Evolutionary conservation across 2,329 filamentous ascomycete species (phyloP).

Genomic region (Diaporthe longicolla): DNA sequence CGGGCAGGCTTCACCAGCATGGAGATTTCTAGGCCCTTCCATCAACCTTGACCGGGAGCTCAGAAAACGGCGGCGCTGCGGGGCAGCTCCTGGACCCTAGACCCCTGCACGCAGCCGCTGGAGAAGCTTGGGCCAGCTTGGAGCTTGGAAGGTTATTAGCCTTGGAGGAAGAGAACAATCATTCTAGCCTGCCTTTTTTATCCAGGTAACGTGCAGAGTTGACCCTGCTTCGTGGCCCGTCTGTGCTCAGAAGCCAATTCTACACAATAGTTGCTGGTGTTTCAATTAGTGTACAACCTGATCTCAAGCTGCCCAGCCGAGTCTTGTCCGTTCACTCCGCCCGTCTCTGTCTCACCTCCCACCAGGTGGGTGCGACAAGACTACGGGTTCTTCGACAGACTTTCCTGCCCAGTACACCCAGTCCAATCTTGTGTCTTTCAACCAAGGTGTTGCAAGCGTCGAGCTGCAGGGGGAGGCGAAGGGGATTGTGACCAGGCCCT

Average conservation of each 20-base stretch:
- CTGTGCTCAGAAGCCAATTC: not conserved
- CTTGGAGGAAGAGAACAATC: no score
- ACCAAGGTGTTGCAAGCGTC: constrained; percentile 11
- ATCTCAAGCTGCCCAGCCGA: no score
- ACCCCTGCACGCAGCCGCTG: not conserved
- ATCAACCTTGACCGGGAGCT: constrained; percentile 34
- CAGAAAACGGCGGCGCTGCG: constrained; percentile 28
- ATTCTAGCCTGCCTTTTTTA: no score
- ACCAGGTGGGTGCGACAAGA: not conserved
- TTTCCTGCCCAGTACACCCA: not conserved
- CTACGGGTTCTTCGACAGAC: not conserved
- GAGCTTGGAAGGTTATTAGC: not conserved
- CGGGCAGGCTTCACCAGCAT: constrained; percentile 35
- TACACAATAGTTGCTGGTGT: no score
- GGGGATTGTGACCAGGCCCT: constrained; percentile 38
- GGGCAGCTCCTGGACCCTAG: constrained; percentile 32
- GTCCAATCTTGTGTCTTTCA: not conserved
- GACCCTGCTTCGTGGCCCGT: not conserved
- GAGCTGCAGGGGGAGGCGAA: constrained; percentile 8
- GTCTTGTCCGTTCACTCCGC: not conserved
- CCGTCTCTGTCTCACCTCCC: not conserved
- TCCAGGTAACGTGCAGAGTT: not conserved
- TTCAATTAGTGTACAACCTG: no score
- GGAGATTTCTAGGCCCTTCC: constrained; percentile 43
- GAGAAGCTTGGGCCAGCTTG: constrained; percentile 28